phyloP scores from a whole-genome alignment of 1,284 basidiomycete species.

The Polyporus tsugae region DNA sequence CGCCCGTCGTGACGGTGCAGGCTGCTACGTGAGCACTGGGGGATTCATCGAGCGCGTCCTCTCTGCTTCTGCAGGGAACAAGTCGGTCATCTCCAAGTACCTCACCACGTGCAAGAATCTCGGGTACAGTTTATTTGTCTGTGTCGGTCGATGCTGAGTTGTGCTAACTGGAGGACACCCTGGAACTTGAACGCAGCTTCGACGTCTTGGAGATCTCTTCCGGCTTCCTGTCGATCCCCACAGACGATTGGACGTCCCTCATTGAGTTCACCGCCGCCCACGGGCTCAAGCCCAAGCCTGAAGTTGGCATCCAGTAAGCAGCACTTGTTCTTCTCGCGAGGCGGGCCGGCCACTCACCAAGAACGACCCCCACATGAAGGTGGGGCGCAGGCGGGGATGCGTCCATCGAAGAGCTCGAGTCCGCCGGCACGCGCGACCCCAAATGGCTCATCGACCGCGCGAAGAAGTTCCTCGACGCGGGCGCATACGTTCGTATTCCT shows the following conservation, averaged over 20 bases:
- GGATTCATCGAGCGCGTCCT: slow-evolving; percentile 54
- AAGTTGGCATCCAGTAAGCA: slow-evolving; percentile 49
- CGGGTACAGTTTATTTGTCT: slow-evolving; percentile 38
- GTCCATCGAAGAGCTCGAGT: slow-evolving; percentile 49
- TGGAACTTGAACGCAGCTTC: slow-evolving; percentile 40
- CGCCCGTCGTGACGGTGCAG: slow-evolving; percentile 24
- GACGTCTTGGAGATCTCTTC: slow-evolving; percentile 55
- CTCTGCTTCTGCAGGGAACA: slow-evolving; percentile 46
- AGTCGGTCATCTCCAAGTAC: slow-evolving; percentile 48
- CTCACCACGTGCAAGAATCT: slow-evolving; percentile 50
- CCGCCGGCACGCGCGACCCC: slow-evolving; percentile 51
- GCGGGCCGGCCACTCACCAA: background rate
- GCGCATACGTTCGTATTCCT: slow-evolving; percentile 42
- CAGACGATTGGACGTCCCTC: slow-evolving; percentile 52
- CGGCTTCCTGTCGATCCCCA: slow-evolving; percentile 55
- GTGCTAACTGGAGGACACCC: too few relatives aligned
- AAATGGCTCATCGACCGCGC: slow-evolving; percentile 55
- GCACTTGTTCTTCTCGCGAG: background rate
- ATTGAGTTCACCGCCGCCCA: slow-evolving; percentile 51
- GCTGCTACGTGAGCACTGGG: slow-evolving; percentile 52
- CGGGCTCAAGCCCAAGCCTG: slow-evolving; percentile 55
- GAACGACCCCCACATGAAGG: slow-evolving; percentile 23
- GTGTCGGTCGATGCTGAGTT: background rate
- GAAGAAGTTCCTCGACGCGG: slow-evolving; percentile 51
- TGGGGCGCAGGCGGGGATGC: slow-evolving; percentile 56